Percentiles rank a stretch among this genome's conserved stretches.
phyloP scores from a whole-genome alignment of 345 rosid species.

The Sisymbrium altissimum region DNA sequence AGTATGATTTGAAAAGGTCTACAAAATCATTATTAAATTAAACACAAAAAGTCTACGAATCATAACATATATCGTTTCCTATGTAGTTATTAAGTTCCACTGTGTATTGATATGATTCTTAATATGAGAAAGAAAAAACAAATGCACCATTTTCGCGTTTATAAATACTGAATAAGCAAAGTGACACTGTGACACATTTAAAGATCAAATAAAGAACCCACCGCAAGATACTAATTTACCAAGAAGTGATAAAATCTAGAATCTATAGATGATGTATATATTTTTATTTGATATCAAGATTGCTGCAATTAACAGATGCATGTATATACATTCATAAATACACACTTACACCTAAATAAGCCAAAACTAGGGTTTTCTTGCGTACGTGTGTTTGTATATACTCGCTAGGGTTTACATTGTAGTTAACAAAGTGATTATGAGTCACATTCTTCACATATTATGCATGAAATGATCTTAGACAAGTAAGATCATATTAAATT shows the following conservation, averaged over 20 bases:
- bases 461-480: not conserved
- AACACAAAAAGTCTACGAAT: not conserved
- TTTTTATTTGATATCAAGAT: not conserved
- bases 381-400: not conserved
- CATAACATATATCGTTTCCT: not conserved
- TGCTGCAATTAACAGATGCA: not conserved
- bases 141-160: not conserved
- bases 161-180: not conserved
- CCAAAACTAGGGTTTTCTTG: constrained; percentile 16
- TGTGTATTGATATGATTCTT: not conserved
- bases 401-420: constrained; percentile 15
- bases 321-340: not conserved
- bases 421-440: not conserved
- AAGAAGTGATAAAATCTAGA: not conserved
- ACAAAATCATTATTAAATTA: not conserved
- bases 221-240: not conserved
- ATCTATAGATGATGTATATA: not conserved
- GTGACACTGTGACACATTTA: not conserved
- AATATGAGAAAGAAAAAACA: not conserved
- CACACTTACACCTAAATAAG: not conserved
- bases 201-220: not conserved
- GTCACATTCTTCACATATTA: not conserved
- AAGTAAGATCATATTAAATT: not conserved
- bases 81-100: not conserved
- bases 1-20: not conserved